Conservation (phyloP, 805 yeast species). For the Spathaspora passalidarum region DNA sequence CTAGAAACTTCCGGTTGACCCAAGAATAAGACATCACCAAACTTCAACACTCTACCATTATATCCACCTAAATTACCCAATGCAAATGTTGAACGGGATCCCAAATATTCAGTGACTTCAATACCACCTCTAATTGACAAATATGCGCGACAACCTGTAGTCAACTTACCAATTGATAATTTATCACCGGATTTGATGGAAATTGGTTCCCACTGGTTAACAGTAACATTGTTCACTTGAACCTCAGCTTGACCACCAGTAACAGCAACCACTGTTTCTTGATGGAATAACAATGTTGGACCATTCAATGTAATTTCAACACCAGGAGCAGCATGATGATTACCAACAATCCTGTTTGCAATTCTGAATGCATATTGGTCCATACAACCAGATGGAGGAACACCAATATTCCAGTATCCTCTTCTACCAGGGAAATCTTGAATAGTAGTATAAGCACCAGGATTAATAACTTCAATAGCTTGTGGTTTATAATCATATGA, state of each 20-base stretch:
- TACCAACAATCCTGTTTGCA: conserved; percentile 91
- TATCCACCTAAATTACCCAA: conserved; percentile 91
- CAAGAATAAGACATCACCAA: conserved; percentile 87
- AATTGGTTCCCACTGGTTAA: conserved; percentile 72
- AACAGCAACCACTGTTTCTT: conserved; percentile 70
- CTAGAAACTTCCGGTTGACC: conserved; percentile 72
- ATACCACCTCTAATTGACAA: conserved; percentile 89
- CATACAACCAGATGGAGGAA: conserved; percentile 99
- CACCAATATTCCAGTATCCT: conserved; percentile 89
- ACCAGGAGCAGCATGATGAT: conserved; percentile 78
- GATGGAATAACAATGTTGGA: conserved; percentile 82
- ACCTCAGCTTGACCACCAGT: conserved; percentile 83
- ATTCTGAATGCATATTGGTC: conserved; percentile 86
- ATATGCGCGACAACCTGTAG: conserved; percentile 84
- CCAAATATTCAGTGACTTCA: conserved; percentile 90
- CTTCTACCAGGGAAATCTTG: conserved; percentile 96
- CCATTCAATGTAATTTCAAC: conserved; percentile 87
- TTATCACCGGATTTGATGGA: conserved; percentile 70
- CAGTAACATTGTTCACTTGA: conserved; percentile 56
- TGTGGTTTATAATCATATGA: conserved; percentile 73
- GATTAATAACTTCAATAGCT: conserved; percentile 75
- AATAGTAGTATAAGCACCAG: conserved; percentile 84
- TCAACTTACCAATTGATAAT: conserved; percentile 75
- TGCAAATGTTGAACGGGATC: conserved; percentile 96
- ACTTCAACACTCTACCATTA: conserved; percentile 87